Conservation (phyloP, 2,329 filamentous ascomycete genomes). For the Talaromyces sp. region DNA sequence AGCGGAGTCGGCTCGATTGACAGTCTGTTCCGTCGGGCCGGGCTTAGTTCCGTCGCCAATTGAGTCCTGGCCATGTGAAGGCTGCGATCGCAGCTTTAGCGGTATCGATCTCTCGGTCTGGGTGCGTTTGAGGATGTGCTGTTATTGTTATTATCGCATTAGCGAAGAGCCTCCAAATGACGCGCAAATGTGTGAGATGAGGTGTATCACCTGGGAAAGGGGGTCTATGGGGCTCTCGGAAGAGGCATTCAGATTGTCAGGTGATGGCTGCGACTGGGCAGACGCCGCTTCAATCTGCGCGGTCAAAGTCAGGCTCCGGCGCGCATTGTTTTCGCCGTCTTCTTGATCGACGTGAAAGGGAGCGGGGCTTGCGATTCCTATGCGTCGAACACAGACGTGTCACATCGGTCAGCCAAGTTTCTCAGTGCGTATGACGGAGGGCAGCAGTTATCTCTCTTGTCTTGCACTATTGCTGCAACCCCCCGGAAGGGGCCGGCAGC, state of each 20-base stretch:
- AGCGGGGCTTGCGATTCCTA: not conserved
- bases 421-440: not conserved
- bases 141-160: constrained; percentile 1
- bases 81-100: constrained; percentile 32
- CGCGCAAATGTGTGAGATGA: constrained; percentile 5
- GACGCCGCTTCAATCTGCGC: constrained; percentile 19
- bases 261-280: constrained; percentile 18
- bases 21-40: constrained; percentile 22
- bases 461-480: not conserved
- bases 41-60: constrained; percentile 20
- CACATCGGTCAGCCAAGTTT: constrained; percentile 1
- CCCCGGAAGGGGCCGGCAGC: constrained; percentile 1
- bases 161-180: not conserved
- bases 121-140: constrained; percentile 63
- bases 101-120: constrained; percentile 57
- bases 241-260: constrained; percentile 18
- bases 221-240: constrained; percentile 54
- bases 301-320: constrained; percentile 9
- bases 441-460: not conserved
- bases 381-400: not conserved
- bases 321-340: constrained; percentile 3
- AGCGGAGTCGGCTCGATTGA: constrained; percentile 24
- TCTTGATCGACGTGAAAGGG: not conserved
- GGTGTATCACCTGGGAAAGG: constrained; percentile 54
- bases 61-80: constrained; percentile 37